Base-by-base conservation (phyloP, 371 early-diverging fungal species). In the Fennellomyces sp. region DNA sequence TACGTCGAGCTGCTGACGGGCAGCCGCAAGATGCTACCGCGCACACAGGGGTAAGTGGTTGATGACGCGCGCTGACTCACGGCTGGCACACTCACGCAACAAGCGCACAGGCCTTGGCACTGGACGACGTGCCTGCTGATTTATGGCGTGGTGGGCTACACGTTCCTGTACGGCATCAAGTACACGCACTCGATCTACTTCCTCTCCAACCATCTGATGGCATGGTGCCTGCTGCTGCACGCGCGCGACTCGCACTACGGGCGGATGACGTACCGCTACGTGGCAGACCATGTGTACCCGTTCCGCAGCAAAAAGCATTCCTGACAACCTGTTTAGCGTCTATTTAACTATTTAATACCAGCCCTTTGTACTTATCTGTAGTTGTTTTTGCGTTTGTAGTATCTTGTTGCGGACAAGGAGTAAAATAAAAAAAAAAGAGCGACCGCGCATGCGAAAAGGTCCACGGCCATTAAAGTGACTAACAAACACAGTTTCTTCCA, bases 1-100 rank as follows among this genome's bases (percentile, higher is more conserved):
- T 78, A 84, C 48, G 80, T 82, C 7, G 84, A 86, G 35, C 63
- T 78, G 30, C 53, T 84, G 31, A 76, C 79, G 25, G 63, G 69
- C 13, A 72, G 69, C 6, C 58, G 70, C 27, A 78, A 69, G 25
- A 75, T 80, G 66, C 52, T 84, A 19, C 82, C 81, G 19, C 62
- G 77, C 21, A 68, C 61, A 28, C 68, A 67, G 48, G 81, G 75
- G 86, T 85, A 79, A 63, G 62, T 19, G 36, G 25, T 26, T 10
- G 8, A 30, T 33, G 15, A 50, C 8, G 10, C 26, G 51, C 26
- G 29, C 10, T 50, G 27, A 15, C 17, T 5, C 15, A 3, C 3
- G 23, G 21, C n/a, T 17, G 3, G 31, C 19, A 15, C 15, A 50
- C 23, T 28, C 29, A 15, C 12, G n/a, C 6, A 38, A 29, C 45